Percentiles rank a stretch among this genome's conserved stretches.
These are phyloP conservation scores for Basipetospora chlamydospora DNA, from an alignment of 2,329 filamentous ascomycete species.

Conservation along the genomic window DNA sequence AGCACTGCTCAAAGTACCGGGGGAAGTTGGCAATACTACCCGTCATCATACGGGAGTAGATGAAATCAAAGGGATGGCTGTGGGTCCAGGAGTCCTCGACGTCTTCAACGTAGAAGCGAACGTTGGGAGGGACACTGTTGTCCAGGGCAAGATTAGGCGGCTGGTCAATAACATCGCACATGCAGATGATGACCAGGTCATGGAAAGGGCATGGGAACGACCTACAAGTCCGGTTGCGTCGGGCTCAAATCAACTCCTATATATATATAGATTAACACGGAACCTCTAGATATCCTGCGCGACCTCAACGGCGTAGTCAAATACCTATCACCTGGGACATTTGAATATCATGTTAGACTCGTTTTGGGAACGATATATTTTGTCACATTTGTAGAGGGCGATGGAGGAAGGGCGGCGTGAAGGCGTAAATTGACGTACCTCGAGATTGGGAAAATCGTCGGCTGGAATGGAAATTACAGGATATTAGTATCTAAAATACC, in stretches of 20 bases:
- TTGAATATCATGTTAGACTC: background rate
- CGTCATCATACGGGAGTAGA: conserved; percentile 21
- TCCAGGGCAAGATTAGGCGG: no score
- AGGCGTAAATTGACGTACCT: background rate
- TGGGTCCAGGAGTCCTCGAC: conserved; percentile 25
- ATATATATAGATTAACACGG: no score
- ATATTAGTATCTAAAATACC: accelerated
- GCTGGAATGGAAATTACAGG: background rate
- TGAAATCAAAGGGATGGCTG: conserved; percentile 22
- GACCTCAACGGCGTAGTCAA: no score
- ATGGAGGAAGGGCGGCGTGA: background rate
- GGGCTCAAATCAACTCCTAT: conserved; percentile 27
- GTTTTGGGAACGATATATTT: no score
- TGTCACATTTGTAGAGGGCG: no score
- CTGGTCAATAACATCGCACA: no score
- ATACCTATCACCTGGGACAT: no score
- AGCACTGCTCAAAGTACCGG: conserved; percentile 19
- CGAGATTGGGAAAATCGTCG: background rate
- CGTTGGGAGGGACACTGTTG: conserved; percentile 27
- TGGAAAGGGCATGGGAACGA: background rate
- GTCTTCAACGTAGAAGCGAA: conserved; percentile 31
- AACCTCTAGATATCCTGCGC: no score
- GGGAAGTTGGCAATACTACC: conserved; percentile 16
- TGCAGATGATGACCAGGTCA: no score
- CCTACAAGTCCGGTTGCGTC: conserved; percentile 23